Conservation (phyloP, 73 alveolate genomes). For the Paraurostyla sp. region DNA sequence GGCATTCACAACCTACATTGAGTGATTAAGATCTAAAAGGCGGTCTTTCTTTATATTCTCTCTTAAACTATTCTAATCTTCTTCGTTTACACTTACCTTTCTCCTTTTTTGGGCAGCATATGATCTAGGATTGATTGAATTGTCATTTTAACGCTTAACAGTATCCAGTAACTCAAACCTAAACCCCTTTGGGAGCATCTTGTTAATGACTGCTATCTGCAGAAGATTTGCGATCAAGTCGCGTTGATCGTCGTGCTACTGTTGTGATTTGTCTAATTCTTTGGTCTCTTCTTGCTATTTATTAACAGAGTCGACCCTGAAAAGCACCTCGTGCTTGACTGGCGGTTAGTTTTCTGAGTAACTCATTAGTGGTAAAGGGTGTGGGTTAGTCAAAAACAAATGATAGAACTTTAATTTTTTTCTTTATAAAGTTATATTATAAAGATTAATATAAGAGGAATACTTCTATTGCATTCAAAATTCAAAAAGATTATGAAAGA, state of each 20-base stretch:
- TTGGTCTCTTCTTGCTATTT: too few species aligned
- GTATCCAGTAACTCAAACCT: slow-evolving; percentile 38
- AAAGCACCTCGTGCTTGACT: too few species aligned
- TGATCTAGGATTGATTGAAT: background rate
- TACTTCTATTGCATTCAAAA: too few species aligned
- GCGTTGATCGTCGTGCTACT: background rate
- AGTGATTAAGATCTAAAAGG: background rate
- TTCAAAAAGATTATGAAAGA: too few species aligned
- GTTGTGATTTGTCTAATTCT: too few species aligned
- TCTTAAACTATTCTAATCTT: background rate
- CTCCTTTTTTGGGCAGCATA: background rate
- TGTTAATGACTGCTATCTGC: slow-evolving; percentile 44
- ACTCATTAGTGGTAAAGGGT: too few species aligned
- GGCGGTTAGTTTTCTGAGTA: too few species aligned
- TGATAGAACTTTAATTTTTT: too few species aligned
- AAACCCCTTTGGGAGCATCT: slow-evolving; percentile 59
- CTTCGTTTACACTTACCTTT: slow-evolving; percentile 13
- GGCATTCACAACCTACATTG: background rate
- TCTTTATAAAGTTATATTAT: too few species aligned
- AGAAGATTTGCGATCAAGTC: slow-evolving; percentile 40
- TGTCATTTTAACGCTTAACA: slow-evolving; percentile 23
- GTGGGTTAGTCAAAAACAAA: too few species aligned
- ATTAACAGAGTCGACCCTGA: too few species aligned
- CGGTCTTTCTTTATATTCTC: background rate
- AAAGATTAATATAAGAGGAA: too few species aligned